Evolutionary conservation across 176 grass and related monocot genomes (phyloP).

Genomic region (Elaeis guineensis): DNA sequence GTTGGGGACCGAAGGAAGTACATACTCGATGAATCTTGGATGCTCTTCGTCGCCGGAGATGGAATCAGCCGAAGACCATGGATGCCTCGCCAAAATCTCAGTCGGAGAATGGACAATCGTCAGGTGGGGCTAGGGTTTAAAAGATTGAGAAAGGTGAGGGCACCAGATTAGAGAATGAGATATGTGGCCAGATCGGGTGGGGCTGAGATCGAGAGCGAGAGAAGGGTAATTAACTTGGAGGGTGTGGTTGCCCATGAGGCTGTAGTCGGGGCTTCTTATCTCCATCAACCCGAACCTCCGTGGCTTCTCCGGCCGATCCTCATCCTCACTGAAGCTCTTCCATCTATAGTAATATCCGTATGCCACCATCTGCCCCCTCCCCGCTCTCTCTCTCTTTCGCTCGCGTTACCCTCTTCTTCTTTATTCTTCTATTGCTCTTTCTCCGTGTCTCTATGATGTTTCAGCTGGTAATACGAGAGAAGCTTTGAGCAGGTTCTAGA

Average conservation of each 20-base stretch:
- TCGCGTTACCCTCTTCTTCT: background rate
- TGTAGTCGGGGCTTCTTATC: constrained; percentile 76
- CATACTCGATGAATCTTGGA: too few species aligned
- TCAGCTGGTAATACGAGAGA: background rate
- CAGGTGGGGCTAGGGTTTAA: too few species aligned
- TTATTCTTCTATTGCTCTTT: background rate
- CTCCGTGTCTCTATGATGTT: background rate
- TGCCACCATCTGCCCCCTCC: constrained; percentile 11
- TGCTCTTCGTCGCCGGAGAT: too few species aligned
- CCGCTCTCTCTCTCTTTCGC: background rate
- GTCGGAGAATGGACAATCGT: too few species aligned
- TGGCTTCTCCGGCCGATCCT: constrained; percentile 90
- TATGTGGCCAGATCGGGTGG: too few species aligned
- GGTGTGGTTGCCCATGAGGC: constrained; percentile 42
- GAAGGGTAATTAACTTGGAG: constrained; percentile 35
- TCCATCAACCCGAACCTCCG: constrained; percentile 79
- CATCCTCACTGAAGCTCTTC: constrained; percentile 46
- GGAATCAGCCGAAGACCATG: too few species aligned
- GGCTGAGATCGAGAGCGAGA: too few species aligned
- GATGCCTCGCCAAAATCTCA: too few species aligned
- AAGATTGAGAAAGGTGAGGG: too few species aligned
- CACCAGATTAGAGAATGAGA: too few species aligned
- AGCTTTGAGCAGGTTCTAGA: constrained; percentile 45
- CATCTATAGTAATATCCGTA: constrained; percentile 33
- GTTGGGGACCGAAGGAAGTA: too few species aligned